Conservation (phyloP, 768 basidiomycete species). For the Macrocybe gigantea region DNA sequence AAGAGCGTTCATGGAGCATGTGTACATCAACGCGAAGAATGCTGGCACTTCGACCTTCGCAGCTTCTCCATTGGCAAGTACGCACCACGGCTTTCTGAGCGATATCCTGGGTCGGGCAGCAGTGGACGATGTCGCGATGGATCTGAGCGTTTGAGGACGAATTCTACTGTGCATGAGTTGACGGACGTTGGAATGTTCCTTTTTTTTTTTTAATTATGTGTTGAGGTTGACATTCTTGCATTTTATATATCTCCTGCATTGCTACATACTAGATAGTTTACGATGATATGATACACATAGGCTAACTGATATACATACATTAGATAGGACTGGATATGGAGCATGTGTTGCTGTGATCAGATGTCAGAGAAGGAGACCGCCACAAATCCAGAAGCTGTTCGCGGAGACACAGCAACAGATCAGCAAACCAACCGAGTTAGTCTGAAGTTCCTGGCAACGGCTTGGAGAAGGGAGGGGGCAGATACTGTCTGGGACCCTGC, state of each 20-base stretch:
- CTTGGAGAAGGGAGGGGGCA: slow-evolving; percentile 11
- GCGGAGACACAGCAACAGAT: slow-evolving; percentile 2
- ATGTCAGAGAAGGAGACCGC: slow-evolving; percentile 3
- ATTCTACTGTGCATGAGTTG: slow-evolving; percentile 7
- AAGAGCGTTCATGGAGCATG: slow-evolving; percentile 55
- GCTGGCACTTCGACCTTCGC: slow-evolving; percentile 39
- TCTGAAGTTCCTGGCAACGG: slow-evolving; percentile 22
- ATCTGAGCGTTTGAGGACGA: slow-evolving; percentile 27
- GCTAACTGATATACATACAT: slow-evolving; percentile 6
- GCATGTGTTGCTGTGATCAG: slow-evolving; percentile 7
- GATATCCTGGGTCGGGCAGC: slow-evolving; percentile 42
- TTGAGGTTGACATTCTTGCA: background rate
- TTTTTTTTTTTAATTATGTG: slow-evolving; percentile 1
- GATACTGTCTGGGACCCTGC: slow-evolving; percentile 4
- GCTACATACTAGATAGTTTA: too few species aligned
- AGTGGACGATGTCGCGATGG: slow-evolving; percentile 26
- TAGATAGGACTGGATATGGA: slow-evolving; percentile 1
- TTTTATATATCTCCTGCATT: slow-evolving; percentile 1
- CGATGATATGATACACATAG: too few species aligned
- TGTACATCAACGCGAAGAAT: slow-evolving; percentile 27
- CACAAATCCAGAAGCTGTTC: slow-evolving; percentile 1
- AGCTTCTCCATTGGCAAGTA: slow-evolving; percentile 58
- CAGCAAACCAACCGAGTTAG: slow-evolving; percentile 3
- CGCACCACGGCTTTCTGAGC: slow-evolving; percentile 56
- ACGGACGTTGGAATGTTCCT: background rate